Percentiles rank a stretch among this genome's conserved stretches.
Evolutionary conservation across 2,329 filamentous ascomycete species (phyloP).

Genomic region (Talaromyces sp.): DNA sequence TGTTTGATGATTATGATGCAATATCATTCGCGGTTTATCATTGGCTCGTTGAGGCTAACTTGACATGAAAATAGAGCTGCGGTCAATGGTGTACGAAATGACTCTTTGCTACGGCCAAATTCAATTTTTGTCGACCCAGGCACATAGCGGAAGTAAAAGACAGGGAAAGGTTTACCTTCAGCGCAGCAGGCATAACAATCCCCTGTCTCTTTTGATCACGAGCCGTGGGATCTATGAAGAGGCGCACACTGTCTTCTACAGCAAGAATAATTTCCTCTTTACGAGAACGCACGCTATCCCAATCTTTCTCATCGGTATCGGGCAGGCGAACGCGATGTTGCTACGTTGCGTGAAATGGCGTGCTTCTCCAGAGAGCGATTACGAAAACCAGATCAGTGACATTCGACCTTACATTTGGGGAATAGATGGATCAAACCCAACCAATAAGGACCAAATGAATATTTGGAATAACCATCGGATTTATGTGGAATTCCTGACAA

Average conservation of each 20-base stretch:
- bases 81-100: neutral
- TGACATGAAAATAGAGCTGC: neutral
- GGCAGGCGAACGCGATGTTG: neutral
- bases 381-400: neutral
- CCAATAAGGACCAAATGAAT: neutral
- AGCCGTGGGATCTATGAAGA: slow-evolving; percentile 14
- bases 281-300: neutral
- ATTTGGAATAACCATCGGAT: neutral
- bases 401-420: neutral
- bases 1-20: no score
- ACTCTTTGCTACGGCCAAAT: neutral
- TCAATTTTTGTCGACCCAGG: neutral
- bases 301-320: slow-evolving; percentile 11
- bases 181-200: neutral
- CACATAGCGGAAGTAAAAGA: neutral
- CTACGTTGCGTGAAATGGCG: neutral
- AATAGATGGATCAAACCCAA: neutral
- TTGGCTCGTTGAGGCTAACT: neutral
- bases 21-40: neutral
- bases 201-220: slow-evolving; percentile 4
- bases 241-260: slow-evolving; percentile 12
- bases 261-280: slow-evolving; percentile 7
- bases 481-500: neutral
- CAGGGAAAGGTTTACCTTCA: neutral
- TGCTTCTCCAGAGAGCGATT: neutral